Conservation (phyloP, 2,329 filamentous ascomycete genomes). For the Cladosporium cucumerinum region DNA sequence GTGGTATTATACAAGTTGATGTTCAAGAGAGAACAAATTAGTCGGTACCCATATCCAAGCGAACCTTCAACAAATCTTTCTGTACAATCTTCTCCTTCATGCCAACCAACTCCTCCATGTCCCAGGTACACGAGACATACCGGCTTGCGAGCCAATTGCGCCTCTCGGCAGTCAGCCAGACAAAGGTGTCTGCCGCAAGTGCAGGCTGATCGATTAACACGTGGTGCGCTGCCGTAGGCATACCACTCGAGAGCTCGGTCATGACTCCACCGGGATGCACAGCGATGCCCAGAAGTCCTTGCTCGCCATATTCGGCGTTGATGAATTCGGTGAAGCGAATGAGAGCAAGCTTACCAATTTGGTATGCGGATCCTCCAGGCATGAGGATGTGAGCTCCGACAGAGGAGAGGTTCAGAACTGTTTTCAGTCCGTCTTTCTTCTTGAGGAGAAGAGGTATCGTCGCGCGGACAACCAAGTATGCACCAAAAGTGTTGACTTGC, state of each 20-base stretch:
- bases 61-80: conserved; percentile 37
- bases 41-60: conserved; percentile 23
- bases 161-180: conserved; percentile 34
- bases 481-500: conserved; percentile 52
- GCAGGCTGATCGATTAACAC: conserved; percentile 30
- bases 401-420: conserved; percentile 44
- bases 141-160: conserved; percentile 40
- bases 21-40: neutral
- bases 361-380: conserved; percentile 42
- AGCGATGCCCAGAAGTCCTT: conserved; percentile 43
- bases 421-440: conserved; percentile 35
- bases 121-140: conserved; percentile 39
- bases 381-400: conserved; percentile 37
- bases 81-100: conserved; percentile 36
- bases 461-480: conserved; percentile 32
- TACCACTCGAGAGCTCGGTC: conserved; percentile 42
- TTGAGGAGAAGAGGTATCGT: conserved; percentile 47
- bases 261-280: conserved; percentile 48
- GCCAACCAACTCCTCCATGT: conserved; percentile 38
- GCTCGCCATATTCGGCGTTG: conserved; percentile 41
- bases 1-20: neutral
- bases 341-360: conserved; percentile 46
- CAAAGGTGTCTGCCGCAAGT: conserved; percentile 34
- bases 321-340: conserved; percentile 48
- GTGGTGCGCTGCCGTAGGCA: conserved; percentile 34